A percentile compares a stretch with the other conserved stretches of the same genome.
Evolutionary conservation across 768 basidiomycete species (phyloP).

Genomic region (Lentinula sp.): DNA sequence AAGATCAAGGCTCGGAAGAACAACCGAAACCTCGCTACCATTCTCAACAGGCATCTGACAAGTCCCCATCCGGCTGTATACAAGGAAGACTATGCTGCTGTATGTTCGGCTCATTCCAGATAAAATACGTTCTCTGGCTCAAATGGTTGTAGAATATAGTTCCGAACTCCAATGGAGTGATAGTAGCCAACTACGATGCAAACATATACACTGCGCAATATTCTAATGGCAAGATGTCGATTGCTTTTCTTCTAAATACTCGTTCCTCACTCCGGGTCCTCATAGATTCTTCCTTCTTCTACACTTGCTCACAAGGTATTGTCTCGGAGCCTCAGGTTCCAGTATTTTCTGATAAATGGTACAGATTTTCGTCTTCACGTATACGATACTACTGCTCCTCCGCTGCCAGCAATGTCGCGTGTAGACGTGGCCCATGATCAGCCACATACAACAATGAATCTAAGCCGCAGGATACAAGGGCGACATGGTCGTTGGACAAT

Average conservation of each 20-base stretch:
- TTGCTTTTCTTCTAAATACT: background rate
- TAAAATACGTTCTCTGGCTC: constrained; percentile 1
- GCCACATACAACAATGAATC: constrained; percentile 37
- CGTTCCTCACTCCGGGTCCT: constrained; percentile 5
- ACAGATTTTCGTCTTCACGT: constrained; percentile 86
- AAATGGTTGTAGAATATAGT: constrained; percentile 47
- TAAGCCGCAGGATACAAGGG: constrained; percentile 66
- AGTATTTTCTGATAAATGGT: background rate
- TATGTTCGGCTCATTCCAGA: constrained; percentile 24
- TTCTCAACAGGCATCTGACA: constrained; percentile 36
- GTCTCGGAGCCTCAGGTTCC: background rate
- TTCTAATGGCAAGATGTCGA: constrained; percentile 48
- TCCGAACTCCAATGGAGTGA: constrained; percentile 76
- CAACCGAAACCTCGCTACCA: constrained; percentile 41
- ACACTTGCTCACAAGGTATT: constrained; percentile 82
- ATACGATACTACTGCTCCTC: constrained; percentile 67
- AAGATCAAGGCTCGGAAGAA: constrained; percentile 39
- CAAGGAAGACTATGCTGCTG: constrained; percentile 52
- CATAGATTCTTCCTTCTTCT: constrained; percentile 84
- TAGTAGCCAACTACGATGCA: constrained; percentile 63
- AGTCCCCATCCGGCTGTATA: constrained; percentile 24
- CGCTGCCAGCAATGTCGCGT: constrained; percentile 14
- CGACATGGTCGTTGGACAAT: constrained; percentile 85
- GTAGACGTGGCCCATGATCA: constrained; percentile 2
- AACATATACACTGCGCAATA: constrained; percentile 87